Base-by-base conservation (phyloP, 1,284 basidiomycete genomes). In the Fistulinella cinereoalba region DNA sequence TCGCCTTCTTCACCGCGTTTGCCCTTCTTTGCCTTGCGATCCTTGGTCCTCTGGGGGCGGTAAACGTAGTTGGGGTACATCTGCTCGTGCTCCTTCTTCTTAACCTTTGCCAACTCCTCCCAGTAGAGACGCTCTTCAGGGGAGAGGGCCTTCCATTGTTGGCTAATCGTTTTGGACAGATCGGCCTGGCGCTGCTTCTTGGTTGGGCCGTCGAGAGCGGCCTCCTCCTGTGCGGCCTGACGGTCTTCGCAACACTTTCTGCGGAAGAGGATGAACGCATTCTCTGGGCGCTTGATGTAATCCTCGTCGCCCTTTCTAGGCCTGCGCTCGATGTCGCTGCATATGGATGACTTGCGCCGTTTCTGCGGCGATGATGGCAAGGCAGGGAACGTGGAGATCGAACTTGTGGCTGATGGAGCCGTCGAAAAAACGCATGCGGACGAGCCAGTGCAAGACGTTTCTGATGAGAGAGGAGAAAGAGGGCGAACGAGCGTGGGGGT, bases 261-360 rank as follows among this genome's bases (percentile, higher is more conserved):
- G 47, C 85, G 77, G 76, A 88, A 88, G 44, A 88, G 75, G 62
- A 88, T 88, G 73, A 88, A 88, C 19, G 85, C 85, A 60, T 88
- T 88, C 69, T 88, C 85, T 4, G 85, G 85, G 24, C 85, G 79
- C 66, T 88, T 88, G 70, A 88, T 79, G 62, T 88, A 88, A 64
- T 85, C 83, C 46, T 85, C 82, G 65, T 88, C 85, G 58, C 85
- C 85, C 69, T 81, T 84, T 69, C 79, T 84, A 6, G 85, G 85
- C 53, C 85, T 73, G 52, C 81, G 81, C 57, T 85, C 83, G 68
- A 73, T 68, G 42, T 79, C 77, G 65, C 72, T 74, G 55, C 75
- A 75, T 53, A 62, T 65, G 11, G 75, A 73, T 48, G 80, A 83
- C 70, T 81, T 83, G 65, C 82, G 76, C 42, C 80, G 79, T 65